phyloP scores from a whole-genome alignment of 2,329 filamentous ascomycete species.

The Penicillium aurantiogriseum region DNA sequence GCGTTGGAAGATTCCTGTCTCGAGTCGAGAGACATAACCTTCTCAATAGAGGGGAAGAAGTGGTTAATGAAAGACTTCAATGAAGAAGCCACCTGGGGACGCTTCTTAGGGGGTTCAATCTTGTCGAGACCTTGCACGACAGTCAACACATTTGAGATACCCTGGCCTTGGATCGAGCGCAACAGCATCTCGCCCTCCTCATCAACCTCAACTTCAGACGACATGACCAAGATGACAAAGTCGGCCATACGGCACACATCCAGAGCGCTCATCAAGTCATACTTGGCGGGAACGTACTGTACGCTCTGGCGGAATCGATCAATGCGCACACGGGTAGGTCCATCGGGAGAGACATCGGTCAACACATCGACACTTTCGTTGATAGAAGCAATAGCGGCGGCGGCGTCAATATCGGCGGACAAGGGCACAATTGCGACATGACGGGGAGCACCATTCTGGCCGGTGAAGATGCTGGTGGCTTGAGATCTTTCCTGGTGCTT shows the following conservation, averaged over 20 bases:
- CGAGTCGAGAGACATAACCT: conserved; percentile 82
- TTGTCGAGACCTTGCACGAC: conserved; percentile 76
- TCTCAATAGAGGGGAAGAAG: conserved; percentile 90
- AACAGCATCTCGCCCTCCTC: conserved; percentile 80
- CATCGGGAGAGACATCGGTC: conserved; percentile 59
- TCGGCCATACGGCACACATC: conserved; percentile 88
- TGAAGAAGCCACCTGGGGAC: conserved; percentile 72
- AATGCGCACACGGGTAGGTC: conserved; percentile 64
- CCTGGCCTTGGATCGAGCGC: conserved; percentile 85
- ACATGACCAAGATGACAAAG: conserved; percentile 84
- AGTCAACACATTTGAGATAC: conserved; percentile 87
- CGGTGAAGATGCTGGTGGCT: conserved; percentile 78
- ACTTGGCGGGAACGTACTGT: conserved; percentile 73
- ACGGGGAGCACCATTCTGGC: conserved; percentile 79
- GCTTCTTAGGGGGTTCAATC: conserved; percentile 75
- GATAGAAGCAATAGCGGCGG: conserved; percentile 65
- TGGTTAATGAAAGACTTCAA: conserved; percentile 91
- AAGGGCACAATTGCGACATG: conserved; percentile 87
- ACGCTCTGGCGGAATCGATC: conserved; percentile 95
- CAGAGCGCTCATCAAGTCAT: conserved; percentile 72
- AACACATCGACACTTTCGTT: conserved; percentile 79
- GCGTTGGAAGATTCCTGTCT: conserved; percentile 89
- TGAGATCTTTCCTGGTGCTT: conserved; percentile 83
- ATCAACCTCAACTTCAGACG: conserved; percentile 73
- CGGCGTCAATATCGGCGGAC: conserved; percentile 67